Base-by-base conservation (phyloP, 2,329 filamentous ascomycete species). In the Aspergillus sp. region DNA sequence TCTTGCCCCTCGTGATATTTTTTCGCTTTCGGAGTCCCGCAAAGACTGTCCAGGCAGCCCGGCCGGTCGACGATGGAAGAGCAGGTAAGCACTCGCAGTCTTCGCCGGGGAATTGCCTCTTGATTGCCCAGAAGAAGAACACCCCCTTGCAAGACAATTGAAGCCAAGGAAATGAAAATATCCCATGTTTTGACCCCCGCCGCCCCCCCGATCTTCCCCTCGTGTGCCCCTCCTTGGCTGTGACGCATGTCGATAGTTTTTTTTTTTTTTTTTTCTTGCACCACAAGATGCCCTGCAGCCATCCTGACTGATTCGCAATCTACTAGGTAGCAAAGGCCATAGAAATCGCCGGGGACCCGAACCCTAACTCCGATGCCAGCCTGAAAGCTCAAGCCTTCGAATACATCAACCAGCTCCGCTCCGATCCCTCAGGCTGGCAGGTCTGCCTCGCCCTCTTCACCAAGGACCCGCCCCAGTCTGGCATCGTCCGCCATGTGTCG, bases 311-410 rank as follows among this genome's bases (percentile, higher is more conserved):
- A 13, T 49, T 39, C 54, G n/a, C 30, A 49, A 24, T 47, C 15
- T 57, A 11, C 52, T 57, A 97, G 91, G 88, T 97, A 76, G 90
- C 95, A 79, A 93, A 91, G 80, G 95, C 95, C 77, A 95, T 98
- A 79, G 87, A 95, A 76, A 96, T 98, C 79, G 91, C 91, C 76
- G 95, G 88, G 80, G 88, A 93, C 77, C 90, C 91, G 80, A 88
- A 93, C 77, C 90, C 91, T 59, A 79, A 83, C 68, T 89, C 91
- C 68, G 86, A 93, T 75, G 86, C 85, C 69, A 78, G 81, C 64
- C 82, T 96, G 70, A 92, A 93, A 77, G 77, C 80, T 60, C 92
- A 96, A 80, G 93, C 93, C 55, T 79, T 78, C 63, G 79, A 80
- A 46, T 80, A 78, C 66, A 69, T 87, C 61, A 83, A 83, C 74